A percentile compares a stretch with the other conserved stretches of the same genome.
phyloP scores from a whole-genome alignment of 2,329 filamentous ascomycete genomes.

The Calycina herbarum region DNA sequence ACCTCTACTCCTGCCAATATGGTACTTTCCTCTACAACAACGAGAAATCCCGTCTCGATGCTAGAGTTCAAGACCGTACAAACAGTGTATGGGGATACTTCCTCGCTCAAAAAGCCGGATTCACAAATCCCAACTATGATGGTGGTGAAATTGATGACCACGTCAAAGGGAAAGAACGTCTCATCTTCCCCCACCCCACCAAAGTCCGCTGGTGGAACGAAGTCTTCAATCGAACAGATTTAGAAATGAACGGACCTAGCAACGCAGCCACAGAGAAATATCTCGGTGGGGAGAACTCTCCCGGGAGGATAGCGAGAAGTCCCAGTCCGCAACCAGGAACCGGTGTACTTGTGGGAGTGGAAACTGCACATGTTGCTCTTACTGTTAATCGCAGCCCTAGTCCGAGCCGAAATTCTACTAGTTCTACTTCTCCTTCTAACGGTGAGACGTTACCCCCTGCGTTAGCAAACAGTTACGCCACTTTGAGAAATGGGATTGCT shows the following conservation, averaged over 20 bases:
- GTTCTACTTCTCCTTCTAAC: slow-evolving; percentile 22
- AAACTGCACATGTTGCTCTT: slow-evolving; percentile 27
- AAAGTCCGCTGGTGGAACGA: slow-evolving; percentile 95
- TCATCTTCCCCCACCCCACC: slow-evolving; percentile 75
- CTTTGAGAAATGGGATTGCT: slow-evolving; percentile 46
- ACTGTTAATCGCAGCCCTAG: slow-evolving; percentile 15
- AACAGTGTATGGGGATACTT: slow-evolving; percentile 97
- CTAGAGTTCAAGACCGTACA: slow-evolving; percentile 67
- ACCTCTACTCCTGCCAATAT: slow-evolving; percentile 94
- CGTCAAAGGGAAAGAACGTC: slow-evolving; percentile 73
- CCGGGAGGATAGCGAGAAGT: slow-evolving; percentile 3
- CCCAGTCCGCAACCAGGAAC: slow-evolving; percentile 14
- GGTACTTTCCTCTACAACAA: slow-evolving; percentile 96
- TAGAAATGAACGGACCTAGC: slow-evolving; percentile 83
- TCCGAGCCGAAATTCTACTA: slow-evolving; percentile 26
- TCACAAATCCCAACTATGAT: slow-evolving; percentile 80
- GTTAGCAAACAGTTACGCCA: slow-evolving; percentile 38
- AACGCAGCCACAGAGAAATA: slow-evolving; percentile 47
- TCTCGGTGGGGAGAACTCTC: slow-evolving; percentile 15
- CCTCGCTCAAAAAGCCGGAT: slow-evolving; percentile 75
- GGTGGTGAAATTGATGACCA: slow-evolving; percentile 70
- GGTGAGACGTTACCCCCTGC: background rate
- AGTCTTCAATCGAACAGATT: slow-evolving; percentile 79
- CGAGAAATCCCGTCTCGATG: slow-evolving; percentile 80
- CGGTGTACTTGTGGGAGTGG: slow-evolving; percentile 32